phyloP scores from a whole-genome alignment of 2,329 filamentous ascomycete species.

The Cladosporium halotolerans region DNA sequence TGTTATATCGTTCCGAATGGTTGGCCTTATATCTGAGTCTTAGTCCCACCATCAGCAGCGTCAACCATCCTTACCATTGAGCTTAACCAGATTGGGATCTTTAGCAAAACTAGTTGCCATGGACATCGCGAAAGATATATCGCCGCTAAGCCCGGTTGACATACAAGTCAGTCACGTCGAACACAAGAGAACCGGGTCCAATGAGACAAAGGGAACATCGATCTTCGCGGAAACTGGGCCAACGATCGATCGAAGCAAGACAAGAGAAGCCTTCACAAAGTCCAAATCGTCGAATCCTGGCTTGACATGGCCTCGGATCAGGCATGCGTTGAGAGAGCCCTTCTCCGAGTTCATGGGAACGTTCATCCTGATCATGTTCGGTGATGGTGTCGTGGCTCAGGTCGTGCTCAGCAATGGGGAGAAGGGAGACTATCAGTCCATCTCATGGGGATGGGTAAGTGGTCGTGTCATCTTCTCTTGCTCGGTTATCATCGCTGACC shows the following conservation, averaged over 20 bases:
- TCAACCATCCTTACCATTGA: too few species aligned
- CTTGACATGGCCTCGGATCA: conserved; percentile 49
- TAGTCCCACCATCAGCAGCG: too few species aligned
- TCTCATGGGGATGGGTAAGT: conserved; percentile 38
- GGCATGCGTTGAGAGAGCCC: conserved; percentile 49
- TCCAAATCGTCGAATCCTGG: conserved; percentile 25
- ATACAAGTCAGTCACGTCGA: conserved; percentile 19
- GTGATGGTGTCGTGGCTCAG: conserved; percentile 62
- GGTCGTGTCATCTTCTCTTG: neutral
- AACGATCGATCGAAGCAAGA: conserved; percentile 24
- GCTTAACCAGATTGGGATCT: too few species aligned
- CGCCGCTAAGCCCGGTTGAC: conserved; percentile 2
- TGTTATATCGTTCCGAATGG: neutral
- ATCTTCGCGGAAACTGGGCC: conserved; percentile 16
- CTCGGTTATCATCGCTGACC: neutral
- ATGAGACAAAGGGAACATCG: conserved; percentile 4
- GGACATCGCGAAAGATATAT: neutral
- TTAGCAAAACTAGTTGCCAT: neutral
- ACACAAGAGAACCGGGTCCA: conserved; percentile 15
- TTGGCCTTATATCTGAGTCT: too few species aligned
- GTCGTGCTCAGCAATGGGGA: conserved; percentile 50
- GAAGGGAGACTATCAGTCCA: conserved; percentile 49
- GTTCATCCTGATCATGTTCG: conserved; percentile 63
- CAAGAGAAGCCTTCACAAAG: conserved; percentile 19
- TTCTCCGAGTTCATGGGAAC: conserved; percentile 64